Evolutionary conservation across 495 filamentous ascomycete genomes (phyloP).

Genomic region (Terfezia boudieri): DNA sequence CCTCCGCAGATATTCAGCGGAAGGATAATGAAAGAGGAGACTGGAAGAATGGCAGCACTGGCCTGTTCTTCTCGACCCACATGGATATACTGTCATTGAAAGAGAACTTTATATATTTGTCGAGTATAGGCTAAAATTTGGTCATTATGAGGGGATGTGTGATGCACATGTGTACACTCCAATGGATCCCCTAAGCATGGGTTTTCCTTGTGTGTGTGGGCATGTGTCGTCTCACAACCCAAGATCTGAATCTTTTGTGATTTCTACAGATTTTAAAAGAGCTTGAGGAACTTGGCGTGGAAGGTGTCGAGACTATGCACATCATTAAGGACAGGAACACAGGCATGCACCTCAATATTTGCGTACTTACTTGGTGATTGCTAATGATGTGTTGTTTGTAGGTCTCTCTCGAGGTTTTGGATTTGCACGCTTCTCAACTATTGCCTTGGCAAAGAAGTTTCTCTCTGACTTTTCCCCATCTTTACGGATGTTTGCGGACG

Average conservation of each 20-base stretch:
- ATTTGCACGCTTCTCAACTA: slow-evolving; percentile 40
- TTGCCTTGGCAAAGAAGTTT: slow-evolving; percentile 40
- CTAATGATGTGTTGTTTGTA: slow-evolving; percentile 12
- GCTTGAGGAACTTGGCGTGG: slow-evolving; percentile 35
- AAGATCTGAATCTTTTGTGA: slow-evolving; percentile 11
- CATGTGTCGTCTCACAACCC: neutral
- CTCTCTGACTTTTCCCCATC: slow-evolving; percentile 41
- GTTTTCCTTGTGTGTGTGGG: neutral
- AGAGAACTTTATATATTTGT: neutral
- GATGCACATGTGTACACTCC: neutral
- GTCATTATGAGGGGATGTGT: neutral
- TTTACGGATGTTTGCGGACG: slow-evolving; percentile 31
- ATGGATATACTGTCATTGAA: too few species aligned
- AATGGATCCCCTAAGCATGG: too few species aligned
- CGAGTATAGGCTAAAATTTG: neutral
- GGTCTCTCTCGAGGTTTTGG: slow-evolving; percentile 40
- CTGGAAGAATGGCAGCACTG: too few species aligned
- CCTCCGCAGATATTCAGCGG: too few species aligned
- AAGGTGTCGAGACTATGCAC: slow-evolving; percentile 37
- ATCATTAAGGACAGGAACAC: slow-evolving; percentile 46
- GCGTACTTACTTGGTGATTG: neutral
- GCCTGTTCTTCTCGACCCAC: too few species aligned
- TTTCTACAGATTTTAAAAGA: slow-evolving; percentile 37
- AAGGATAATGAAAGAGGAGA: too few species aligned
- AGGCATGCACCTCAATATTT: slow-evolving; percentile 23